Conservation (phyloP, 768 basidiomycete genomes). For the Cyathus striatus region DNA sequence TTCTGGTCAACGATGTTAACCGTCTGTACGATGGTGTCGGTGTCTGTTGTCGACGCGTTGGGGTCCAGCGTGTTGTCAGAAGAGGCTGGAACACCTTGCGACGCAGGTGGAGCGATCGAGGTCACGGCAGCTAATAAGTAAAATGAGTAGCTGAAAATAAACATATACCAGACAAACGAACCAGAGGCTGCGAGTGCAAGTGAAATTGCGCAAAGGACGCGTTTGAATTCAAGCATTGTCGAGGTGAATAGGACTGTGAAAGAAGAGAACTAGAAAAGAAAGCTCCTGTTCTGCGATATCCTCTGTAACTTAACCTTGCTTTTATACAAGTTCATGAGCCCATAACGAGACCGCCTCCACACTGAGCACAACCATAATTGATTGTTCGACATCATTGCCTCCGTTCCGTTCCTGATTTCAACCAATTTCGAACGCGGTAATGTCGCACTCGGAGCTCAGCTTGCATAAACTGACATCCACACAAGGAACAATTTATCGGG, state of each 20-base stretch:
- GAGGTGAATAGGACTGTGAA: not conserved
- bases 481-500: no score
- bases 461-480: no score
- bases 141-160: not conserved
- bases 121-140: not conserved
- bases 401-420: not conserved
- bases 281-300: not conserved
- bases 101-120: not conserved
- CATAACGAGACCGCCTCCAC: not conserved
- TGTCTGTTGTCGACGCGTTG: constrained; percentile 23
- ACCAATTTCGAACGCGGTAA: no score
- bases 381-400: not conserved
- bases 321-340: not conserved
- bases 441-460: no score
- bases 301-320: not conserved
- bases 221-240: constrained; percentile 7
- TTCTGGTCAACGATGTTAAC: constrained; percentile 33
- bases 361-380: not conserved
- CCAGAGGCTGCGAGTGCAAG: constrained; percentile 15
- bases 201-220: constrained; percentile 10
- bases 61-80: constrained; percentile 14
- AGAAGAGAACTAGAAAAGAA: not conserved
- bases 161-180: constrained; percentile 8
- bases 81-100: no score
- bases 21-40: constrained; percentile 27